Evolutionary conservation across 2,329 filamentous ascomycete genomes (phyloP).

Genomic region (Alternaria brassicicola): DNA sequence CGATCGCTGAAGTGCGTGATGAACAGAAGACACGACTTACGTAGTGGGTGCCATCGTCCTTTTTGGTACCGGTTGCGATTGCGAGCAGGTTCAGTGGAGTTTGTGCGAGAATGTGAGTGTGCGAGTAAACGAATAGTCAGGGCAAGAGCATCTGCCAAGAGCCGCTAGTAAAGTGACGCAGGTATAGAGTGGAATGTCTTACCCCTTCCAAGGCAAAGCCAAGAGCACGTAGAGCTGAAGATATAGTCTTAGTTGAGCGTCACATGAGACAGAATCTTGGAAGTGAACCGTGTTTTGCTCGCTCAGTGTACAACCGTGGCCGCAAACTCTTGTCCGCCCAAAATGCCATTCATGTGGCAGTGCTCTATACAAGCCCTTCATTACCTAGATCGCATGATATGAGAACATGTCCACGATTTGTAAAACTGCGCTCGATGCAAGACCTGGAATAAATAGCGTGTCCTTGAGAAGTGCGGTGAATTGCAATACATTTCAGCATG

Average conservation of each 20-base stretch:
- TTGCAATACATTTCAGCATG: neutral
- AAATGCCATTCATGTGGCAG: neutral
- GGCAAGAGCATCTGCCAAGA: neutral
- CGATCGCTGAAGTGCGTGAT: neutral
- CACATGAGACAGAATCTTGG: neutral
- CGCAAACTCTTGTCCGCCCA: neutral
- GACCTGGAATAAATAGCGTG: neutral
- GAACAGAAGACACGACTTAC: neutral
- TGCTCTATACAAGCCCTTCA: neutral
- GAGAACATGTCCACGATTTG: neutral
- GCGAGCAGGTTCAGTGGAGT: neutral
- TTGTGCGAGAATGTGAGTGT: neutral
- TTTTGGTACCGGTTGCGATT: neutral
- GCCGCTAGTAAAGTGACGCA: neutral
- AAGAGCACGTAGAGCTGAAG: neutral
- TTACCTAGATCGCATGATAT: neutral
- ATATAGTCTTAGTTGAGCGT: accelerated
- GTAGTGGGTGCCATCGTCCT: neutral
- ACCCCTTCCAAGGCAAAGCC: neutral
- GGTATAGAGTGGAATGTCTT: neutral
- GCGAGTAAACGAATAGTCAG: neutral
- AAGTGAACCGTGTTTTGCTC: neutral
- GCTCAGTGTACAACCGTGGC: neutral
- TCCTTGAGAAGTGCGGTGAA: neutral
- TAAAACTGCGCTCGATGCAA: neutral